These are phyloP conservation scores for Hyphodiscus hymeniophilus DNA, from an alignment of 495 filamentous ascomycete genomes.

Conservation along the genomic window DNA sequence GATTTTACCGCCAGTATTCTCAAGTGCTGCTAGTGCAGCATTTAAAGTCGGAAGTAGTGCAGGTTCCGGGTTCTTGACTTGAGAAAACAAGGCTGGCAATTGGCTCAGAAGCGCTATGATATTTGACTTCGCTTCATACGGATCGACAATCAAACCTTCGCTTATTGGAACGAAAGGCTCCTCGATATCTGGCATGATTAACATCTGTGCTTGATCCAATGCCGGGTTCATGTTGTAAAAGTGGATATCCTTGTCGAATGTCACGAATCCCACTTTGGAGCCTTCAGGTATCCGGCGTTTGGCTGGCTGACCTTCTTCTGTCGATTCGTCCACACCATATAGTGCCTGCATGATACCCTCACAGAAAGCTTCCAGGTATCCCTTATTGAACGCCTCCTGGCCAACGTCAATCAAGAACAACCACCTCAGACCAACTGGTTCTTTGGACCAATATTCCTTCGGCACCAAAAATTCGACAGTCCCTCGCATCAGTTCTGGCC, in stretches of 20 bases:
- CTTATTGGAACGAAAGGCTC: slow-evolving; percentile 93
- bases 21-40: slow-evolving; percentile 70
- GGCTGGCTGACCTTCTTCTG: slow-evolving; percentile 31
- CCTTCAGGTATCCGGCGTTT: slow-evolving; percentile 63
- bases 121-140: slow-evolving; percentile 81
- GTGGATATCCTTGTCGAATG: slow-evolving; percentile 90
- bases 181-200: slow-evolving; percentile 96
- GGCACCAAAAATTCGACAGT: slow-evolving; percentile 95
- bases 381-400: slow-evolving; percentile 79
- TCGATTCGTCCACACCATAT: slow-evolving; percentile 53
- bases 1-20: slow-evolving; percentile 85
- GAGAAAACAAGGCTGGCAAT: slow-evolving; percentile 76
- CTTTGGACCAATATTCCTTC: slow-evolving; percentile 97
- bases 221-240: slow-evolving; percentile 87
- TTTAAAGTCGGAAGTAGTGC: slow-evolving; percentile 77
- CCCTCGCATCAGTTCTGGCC: slow-evolving; percentile 82
- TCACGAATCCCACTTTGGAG: slow-evolving; percentile 88
- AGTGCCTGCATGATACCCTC: slow-evolving; percentile 79
- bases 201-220: slow-evolving; percentile 89
- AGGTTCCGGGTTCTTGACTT: slow-evolving; percentile 81
- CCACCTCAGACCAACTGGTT: slow-evolving; percentile 79
- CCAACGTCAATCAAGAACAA: slow-evolving; percentile 91
- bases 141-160: slow-evolving; percentile 91
- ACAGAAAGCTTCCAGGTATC: slow-evolving; percentile 86
- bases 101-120: slow-evolving; percentile 76